Conservation (phyloP, 768 basidiomycete genomes). For the Crucibulum laeve region DNA sequence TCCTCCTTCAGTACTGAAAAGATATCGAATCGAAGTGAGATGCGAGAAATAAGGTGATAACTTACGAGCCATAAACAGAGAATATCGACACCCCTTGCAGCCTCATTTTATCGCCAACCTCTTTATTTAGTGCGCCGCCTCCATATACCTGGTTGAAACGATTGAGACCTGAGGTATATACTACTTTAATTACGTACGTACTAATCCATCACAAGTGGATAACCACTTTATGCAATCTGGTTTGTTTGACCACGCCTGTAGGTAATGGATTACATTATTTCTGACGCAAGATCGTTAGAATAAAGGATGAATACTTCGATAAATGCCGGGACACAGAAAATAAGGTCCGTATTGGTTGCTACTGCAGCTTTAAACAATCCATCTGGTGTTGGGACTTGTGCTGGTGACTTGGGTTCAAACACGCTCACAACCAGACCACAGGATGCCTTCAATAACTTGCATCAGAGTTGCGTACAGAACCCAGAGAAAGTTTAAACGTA, state of each 20-base stretch:
- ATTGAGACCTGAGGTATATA: too few species aligned
- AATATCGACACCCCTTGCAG: too few species aligned
- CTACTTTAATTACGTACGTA: too few species aligned
- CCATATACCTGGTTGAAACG: too few species aligned
- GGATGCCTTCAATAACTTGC: conserved; percentile 11
- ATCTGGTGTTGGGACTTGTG: conserved; percentile 21
- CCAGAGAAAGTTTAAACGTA: conserved; percentile 2
- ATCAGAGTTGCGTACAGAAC: neutral
- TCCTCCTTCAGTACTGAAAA: too few species aligned
- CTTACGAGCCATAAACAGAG: too few species aligned
- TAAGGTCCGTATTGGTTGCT: conserved; percentile 13
- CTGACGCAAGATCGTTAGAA: neutral
- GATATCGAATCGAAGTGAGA: too few species aligned
- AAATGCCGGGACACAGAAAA: conserved; percentile 23
- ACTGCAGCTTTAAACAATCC: conserved; percentile 19
- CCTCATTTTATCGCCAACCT: too few species aligned
- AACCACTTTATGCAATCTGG: neutral
- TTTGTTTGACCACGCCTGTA: conserved; percentile 12
- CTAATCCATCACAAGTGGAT: neutral
- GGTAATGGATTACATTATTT: neutral
- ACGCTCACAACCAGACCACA: conserved; percentile 19
- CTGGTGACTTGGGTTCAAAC: conserved; percentile 21
- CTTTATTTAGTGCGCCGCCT: too few species aligned
- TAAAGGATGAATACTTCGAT: conserved; percentile 22
- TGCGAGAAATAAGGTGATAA: too few species aligned